Conservation (phyloP, 495 filamentous ascomycete genomes). For the Talaromyces proteolyticus region DNA sequence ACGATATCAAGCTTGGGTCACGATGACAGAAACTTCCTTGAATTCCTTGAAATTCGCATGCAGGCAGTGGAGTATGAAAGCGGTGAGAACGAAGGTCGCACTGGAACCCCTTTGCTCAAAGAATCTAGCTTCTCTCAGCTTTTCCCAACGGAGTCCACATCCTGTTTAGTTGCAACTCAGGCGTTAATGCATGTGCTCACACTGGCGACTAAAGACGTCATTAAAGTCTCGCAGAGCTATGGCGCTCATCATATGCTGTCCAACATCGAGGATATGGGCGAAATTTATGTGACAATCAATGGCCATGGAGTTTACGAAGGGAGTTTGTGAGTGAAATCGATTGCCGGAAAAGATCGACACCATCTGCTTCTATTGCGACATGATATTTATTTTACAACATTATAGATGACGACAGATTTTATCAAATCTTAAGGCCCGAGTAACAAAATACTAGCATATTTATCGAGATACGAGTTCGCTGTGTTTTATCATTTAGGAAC, state of each 20-base stretch:
- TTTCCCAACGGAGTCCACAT: conserved; percentile 47
- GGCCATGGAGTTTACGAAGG: no score
- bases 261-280: conserved; percentile 2
- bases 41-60: conserved; percentile 8
- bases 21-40: conserved; percentile 5
- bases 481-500: no score
- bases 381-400: no score
- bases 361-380: no score
- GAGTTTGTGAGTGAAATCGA: no score
- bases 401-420: no score
- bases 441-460: no score
- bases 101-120: conserved; percentile 7
- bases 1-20: conserved; percentile 7
- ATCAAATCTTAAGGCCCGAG: no score
- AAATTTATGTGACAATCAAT: not conserved
- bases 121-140: conserved; percentile 53
- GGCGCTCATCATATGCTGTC: not conserved
- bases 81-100: conserved; percentile 10
- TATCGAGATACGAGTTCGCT: no score
- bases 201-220: conserved; percentile 58
- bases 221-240: conserved; percentile 49
- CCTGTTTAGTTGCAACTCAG: conserved; percentile 58
- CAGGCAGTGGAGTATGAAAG: conserved; percentile 27
- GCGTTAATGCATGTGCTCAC: conserved; percentile 67
- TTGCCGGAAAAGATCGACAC: no score